A percentile compares a stretch with the other conserved stretches of the same genome.
These are phyloP conservation scores for Limnanthes douglasii DNA, from an alignment of 345 rosid genomes.

Conservation along the genomic window DNA sequence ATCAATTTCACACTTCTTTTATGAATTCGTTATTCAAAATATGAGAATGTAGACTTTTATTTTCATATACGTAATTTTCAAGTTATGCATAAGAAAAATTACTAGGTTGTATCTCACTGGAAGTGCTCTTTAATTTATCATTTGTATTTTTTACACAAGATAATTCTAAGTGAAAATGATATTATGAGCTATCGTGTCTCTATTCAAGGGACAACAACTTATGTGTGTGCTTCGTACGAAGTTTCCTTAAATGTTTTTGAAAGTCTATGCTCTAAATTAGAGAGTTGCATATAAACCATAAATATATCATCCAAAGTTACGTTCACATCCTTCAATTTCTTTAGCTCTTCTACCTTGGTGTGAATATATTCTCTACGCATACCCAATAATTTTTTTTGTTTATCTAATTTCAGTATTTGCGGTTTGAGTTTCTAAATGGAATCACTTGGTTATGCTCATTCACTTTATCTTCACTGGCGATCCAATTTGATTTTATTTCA, in stretches of 20 bases:
- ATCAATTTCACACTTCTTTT: slow-evolving; percentile 39
- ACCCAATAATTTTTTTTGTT: slow-evolving; percentile 64
- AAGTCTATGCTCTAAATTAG: slow-evolving; percentile 40
- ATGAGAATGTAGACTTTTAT: slow-evolving; percentile 15
- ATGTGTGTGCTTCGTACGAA: slow-evolving; percentile 20
- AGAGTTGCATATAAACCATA: slow-evolving; percentile 49
- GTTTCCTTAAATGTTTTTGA: slow-evolving; percentile 31
- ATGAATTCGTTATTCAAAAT: slow-evolving; percentile 25
- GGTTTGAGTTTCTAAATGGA: slow-evolving; percentile 65
- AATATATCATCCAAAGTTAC: slow-evolving; percentile 53
- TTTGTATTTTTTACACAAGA: too few species aligned
- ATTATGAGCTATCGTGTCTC: too few species aligned
- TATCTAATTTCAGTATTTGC: slow-evolving; percentile 63
- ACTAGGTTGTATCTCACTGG: too few species aligned
- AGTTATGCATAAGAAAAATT: slow-evolving; percentile 18
- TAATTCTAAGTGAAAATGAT: too few species aligned
- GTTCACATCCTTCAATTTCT: slow-evolving; percentile 68
- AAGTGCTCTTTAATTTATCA: slow-evolving; percentile 10
- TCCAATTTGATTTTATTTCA: slow-evolving; percentile 69
- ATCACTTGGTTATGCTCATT: slow-evolving; percentile 60
- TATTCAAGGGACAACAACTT: slow-evolving; percentile 10
- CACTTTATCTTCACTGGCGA: slow-evolving; percentile 64
- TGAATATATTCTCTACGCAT: slow-evolving; percentile 66
- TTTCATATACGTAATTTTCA: slow-evolving; percentile 8
- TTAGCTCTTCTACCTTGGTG: slow-evolving; percentile 47